These are phyloP conservation scores for Phytophthora lateralis DNA, from an alignment of 352 stramenopile species.

Conservation along the genomic window DNA sequence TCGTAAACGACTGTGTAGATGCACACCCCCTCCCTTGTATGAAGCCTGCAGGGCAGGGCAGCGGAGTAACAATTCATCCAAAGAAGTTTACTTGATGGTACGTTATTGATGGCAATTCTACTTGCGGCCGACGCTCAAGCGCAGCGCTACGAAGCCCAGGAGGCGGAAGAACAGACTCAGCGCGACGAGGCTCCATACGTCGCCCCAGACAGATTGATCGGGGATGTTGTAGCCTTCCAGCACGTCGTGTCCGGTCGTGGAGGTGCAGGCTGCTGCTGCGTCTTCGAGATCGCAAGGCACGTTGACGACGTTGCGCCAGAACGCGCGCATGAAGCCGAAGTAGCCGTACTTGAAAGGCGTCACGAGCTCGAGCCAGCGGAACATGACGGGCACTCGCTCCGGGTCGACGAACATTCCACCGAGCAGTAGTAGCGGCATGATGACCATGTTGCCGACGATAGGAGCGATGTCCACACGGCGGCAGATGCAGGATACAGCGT, in stretches of 20 bases:
- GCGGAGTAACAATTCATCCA: slow-evolving; percentile 15
- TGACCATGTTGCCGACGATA: slow-evolving; percentile 49
- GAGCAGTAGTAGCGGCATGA: slow-evolving; percentile 54
- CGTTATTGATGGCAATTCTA: slow-evolving; percentile 15
- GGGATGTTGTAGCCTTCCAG: slow-evolving; percentile 45
- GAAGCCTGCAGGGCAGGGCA: slow-evolving; percentile 15
- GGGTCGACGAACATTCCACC: slow-evolving; percentile 53
- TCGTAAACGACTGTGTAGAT: slow-evolving; percentile 19
- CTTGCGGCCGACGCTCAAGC: slow-evolving; percentile 26
- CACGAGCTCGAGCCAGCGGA: slow-evolving; percentile 50
- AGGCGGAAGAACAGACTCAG: slow-evolving; percentile 49
- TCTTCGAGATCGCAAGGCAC: slow-evolving; percentile 32
- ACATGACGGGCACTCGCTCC: slow-evolving; percentile 38
- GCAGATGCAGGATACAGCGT: slow-evolving; percentile 49
- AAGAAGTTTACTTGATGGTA: slow-evolving; percentile 17
- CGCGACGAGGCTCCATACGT: slow-evolving; percentile 39
- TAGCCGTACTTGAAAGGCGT: slow-evolving; percentile 60
- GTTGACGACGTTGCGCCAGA: slow-evolving; percentile 38
- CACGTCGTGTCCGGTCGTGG: slow-evolving; percentile 43
- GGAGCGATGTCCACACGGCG: slow-evolving; percentile 47
- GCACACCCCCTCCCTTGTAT: slow-evolving; percentile 6
- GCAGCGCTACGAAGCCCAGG: slow-evolving; percentile 40
- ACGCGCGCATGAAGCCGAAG: slow-evolving; percentile 44
- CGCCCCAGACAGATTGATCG: slow-evolving; percentile 33
- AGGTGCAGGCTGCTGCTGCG: slow-evolving; percentile 31